Evolutionary conservation across 2,329 filamentous ascomycete genomes (phyloP).

Genomic region (Fusarium phyllophilum): DNA sequence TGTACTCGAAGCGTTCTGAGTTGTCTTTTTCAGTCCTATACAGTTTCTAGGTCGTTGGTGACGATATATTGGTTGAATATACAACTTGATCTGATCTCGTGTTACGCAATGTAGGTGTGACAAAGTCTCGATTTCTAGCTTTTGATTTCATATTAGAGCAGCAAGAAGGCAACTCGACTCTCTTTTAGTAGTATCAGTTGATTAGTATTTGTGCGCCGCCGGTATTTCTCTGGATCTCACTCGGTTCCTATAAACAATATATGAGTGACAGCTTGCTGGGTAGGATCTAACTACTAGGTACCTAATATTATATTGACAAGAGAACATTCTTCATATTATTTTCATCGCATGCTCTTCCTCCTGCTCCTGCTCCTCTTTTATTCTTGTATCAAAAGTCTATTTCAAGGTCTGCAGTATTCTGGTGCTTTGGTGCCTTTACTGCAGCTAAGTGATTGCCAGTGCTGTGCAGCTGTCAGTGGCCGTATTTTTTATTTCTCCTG

Average conservation of each 20-base stretch:
- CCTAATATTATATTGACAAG: not conserved
- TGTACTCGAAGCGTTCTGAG: not conserved
- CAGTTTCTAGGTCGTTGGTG: not conserved
- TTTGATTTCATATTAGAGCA: not conserved
- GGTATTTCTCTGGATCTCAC: not conserved
- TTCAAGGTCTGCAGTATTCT: not conserved
- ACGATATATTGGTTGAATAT: not conserved
- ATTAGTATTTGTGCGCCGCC: not conserved
- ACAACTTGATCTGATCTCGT: not conserved
- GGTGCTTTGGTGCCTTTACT: not conserved
- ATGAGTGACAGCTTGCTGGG: not conserved
- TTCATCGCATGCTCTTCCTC: not conserved
- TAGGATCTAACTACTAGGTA: not conserved
- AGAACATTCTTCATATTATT: not conserved
- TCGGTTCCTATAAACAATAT: not conserved
- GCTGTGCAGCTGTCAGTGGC: constrained; percentile 12
- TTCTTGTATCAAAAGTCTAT: not conserved
- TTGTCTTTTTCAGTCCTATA: not conserved
- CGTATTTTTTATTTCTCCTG: not conserved
- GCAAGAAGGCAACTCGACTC: not conserved
- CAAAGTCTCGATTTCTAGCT: not conserved
- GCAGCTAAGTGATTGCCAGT: constrained; percentile 5
- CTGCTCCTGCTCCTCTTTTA: not conserved
- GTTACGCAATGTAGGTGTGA: not conserved
- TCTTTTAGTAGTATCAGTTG: not conserved